Evolutionary conservation across 1,284 basidiomycete genomes (phyloP).

Genomic region (Papiliotrema nemorosa): DNA sequence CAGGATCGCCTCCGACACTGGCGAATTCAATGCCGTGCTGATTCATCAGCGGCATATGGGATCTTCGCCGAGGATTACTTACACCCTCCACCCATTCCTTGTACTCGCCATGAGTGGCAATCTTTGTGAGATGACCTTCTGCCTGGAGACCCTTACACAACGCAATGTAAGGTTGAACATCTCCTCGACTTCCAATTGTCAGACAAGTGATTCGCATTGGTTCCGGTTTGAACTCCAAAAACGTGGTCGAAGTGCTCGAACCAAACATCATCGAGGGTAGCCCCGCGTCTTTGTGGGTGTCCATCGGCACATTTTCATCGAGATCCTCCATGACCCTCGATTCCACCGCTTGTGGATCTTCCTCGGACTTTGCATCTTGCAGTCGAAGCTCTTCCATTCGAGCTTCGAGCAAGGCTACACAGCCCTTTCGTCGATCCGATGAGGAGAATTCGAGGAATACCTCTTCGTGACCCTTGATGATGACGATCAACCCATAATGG

Average conservation of each 20-base stretch:
- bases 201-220: slow-evolving; percentile 83
- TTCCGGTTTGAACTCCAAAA: slow-evolving; percentile 89
- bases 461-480: slow-evolving; percentile 94
- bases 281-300: slow-evolving; percentile 44
- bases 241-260: slow-evolving; percentile 77
- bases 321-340: slow-evolving; percentile 38
- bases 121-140: slow-evolving; percentile 54
- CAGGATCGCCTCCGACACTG: slow-evolving; percentile 92
- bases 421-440: slow-evolving; percentile 70
- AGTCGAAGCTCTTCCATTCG: slow-evolving; percentile 72
- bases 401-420: slow-evolving; percentile 67
- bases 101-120: slow-evolving; percentile 78
- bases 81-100: slow-evolving; percentile 91
- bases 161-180: slow-evolving; percentile 92
- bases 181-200: slow-evolving; percentile 90
- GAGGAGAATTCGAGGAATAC: slow-evolving; percentile 91
- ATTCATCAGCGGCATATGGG: slow-evolving; percentile 2
- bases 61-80: slow-evolving; percentile 42
- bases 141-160: slow-evolving; percentile 86
- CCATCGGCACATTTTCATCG: slow-evolving; percentile 23
- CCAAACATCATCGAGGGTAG: slow-evolving; percentile 66
- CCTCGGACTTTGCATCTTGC: slow-evolving; percentile 5
- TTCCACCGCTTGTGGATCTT: slow-evolving; percentile 4
- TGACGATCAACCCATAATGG: slow-evolving; percentile 80
- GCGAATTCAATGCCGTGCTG: slow-evolving; percentile 90